Percentiles rank a stretch among this genome's conserved stretches.
These are phyloP conservation scores for Anthoceros angustus DNA, from an alignment of 225 moss, liverwort and hornwort species.

Conservation along the genomic window DNA sequence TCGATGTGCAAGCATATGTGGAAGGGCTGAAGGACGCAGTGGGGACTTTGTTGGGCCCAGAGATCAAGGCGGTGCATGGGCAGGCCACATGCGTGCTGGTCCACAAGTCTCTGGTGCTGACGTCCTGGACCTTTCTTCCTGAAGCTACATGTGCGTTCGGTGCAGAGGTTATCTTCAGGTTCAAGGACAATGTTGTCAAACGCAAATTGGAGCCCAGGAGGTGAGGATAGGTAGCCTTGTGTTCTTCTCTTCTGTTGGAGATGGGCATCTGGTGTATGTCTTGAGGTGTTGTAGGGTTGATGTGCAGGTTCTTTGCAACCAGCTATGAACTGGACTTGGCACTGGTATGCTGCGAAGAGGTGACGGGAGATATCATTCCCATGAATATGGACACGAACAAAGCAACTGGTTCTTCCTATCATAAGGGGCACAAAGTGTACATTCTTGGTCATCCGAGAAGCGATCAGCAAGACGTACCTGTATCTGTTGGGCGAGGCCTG, in stretches of 20 bases:
- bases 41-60: neutral
- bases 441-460: conserved; percentile 3
- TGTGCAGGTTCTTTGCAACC: neutral
- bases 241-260: neutral
- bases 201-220: neutral
- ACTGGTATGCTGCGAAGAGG: too few species aligned
- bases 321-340: neutral
- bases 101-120: neutral
- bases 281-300: neutral
- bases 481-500: neutral
- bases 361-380: too few species aligned
- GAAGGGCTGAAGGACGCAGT: neutral
- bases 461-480: neutral
- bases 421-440: neutral
- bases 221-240: neutral
- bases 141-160: neutral
- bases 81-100: neutral
- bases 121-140: neutral
- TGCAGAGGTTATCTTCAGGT: neutral
- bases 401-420: neutral
- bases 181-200: neutral
- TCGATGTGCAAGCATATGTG: neutral
- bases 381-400: conserved; percentile 2
- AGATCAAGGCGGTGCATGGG: conserved; percentile 4
- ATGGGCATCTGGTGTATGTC: neutral